A percentile compares a stretch with the other conserved stretches of the same genome.
Conservation (phyloP, 495 filamentous ascomycete genomes). For the Trichoderma reesei region DNA sequence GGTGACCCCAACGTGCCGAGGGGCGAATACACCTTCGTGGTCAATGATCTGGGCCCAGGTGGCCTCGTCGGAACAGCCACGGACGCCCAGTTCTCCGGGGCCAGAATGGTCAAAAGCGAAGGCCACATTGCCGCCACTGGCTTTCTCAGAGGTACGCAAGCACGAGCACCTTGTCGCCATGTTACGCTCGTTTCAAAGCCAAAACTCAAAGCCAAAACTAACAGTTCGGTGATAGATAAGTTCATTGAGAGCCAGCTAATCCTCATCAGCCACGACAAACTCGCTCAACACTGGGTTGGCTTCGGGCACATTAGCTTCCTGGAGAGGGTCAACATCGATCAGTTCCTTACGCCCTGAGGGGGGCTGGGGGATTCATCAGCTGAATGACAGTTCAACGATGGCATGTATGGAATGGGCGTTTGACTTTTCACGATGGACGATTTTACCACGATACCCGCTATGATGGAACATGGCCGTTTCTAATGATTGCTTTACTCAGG, state of each 20-base stretch:
- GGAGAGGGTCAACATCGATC: slow-evolving; percentile 66
- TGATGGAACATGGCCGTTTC: background rate
- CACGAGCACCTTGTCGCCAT: no score
- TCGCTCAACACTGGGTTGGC: slow-evolving; percentile 75
- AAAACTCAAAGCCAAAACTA: background rate
- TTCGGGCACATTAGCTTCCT: slow-evolving; percentile 77
- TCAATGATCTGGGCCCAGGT: slow-evolving; percentile 58
- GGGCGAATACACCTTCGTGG: slow-evolving; percentile 71
- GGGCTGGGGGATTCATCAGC: background rate
- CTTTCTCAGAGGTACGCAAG: slow-evolving; percentile 56
- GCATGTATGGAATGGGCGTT: no score
- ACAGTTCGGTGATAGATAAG: slow-evolving; percentile 40
- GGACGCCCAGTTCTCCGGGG: slow-evolving; percentile 61
- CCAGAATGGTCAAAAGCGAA: slow-evolving; percentile 61
- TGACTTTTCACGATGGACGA: background rate
- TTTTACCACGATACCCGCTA: slow-evolving; percentile 2
- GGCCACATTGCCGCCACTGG: slow-evolving; percentile 68
- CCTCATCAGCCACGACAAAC: slow-evolving; percentile 60
- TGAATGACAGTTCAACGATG: background rate
- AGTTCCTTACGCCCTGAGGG: slow-evolving; percentile 28
- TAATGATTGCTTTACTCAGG: background rate
- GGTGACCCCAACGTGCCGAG: slow-evolving; percentile 83
- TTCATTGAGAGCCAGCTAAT: slow-evolving; percentile 69
- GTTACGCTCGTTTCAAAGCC: no score
- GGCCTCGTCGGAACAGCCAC: slow-evolving; percentile 48